These are phyloP conservation scores for Quercus ilex DNA, from an alignment of 306 rosid genomes.

Conservation along the genomic window DNA sequence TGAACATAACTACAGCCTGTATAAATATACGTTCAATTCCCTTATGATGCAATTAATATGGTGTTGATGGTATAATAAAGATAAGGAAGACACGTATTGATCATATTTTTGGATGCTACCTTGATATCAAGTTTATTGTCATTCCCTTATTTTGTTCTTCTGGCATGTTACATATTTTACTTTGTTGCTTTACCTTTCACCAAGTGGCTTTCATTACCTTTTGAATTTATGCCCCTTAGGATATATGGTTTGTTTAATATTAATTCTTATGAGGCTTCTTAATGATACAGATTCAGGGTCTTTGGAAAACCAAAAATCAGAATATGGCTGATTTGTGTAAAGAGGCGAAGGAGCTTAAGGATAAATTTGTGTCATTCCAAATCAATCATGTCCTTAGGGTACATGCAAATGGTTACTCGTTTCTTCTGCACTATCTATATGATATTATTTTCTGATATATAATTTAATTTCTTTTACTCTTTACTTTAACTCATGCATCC, in stretches of 20 bases:
- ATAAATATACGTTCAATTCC: background rate
- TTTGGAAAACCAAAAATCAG: conserved; percentile 62
- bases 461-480: background rate
- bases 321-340: conserved; percentile 62
- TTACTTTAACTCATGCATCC: no score
- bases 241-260: background rate
- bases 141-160: background rate
- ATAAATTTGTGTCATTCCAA: conserved; percentile 57
- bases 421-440: background rate
- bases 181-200: background rate
- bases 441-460: background rate
- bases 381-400: conserved; percentile 76
- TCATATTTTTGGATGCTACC: background rate
- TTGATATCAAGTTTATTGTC: background rate
- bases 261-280: background rate
- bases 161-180: background rate
- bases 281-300: conserved; percentile 59
- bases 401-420: conserved; percentile 16
- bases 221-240: background rate
- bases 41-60: background rate
- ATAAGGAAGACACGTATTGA: background rate
- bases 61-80: background rate
- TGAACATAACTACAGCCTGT: background rate
- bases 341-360: conserved; percentile 55
- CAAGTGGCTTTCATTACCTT: background rate